Conservation (phyloP, 2,329 filamentous ascomycete species). For the Intubia oerlemansii region DNA sequence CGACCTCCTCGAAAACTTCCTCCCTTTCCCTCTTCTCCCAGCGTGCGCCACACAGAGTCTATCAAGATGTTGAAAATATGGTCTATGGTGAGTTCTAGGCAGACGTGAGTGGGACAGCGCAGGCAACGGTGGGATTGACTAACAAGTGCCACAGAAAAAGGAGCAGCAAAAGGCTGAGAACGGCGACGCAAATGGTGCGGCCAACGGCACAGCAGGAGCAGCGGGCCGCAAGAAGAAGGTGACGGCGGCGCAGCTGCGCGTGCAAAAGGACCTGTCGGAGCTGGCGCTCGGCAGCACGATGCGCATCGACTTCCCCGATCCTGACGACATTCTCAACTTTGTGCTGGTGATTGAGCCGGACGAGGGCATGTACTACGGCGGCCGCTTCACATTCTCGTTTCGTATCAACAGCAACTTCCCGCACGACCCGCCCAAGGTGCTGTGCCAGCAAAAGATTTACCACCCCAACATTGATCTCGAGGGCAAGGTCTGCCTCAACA, state of each 20-base stretch:
- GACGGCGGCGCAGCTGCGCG: slow-evolving; percentile 81
- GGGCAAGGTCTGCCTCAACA: slow-evolving; percentile 95
- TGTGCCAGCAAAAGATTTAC: slow-evolving; percentile 95
- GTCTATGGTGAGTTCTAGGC: slow-evolving; percentile 56
- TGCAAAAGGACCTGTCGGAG: slow-evolving; percentile 83
- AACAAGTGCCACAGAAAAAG: slow-evolving; percentile 43
- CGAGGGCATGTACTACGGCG: slow-evolving; percentile 74
- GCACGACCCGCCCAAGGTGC: slow-evolving; percentile 93
- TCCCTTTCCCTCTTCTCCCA: no score
- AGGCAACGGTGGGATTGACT: background rate
- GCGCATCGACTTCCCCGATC: slow-evolving; percentile 61
- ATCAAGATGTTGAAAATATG: slow-evolving; percentile 98
- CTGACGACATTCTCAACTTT: slow-evolving; percentile 74
- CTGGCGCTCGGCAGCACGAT: slow-evolving; percentile 60
- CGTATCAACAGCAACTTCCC: slow-evolving; percentile 88
- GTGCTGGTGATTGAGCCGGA: slow-evolving; percentile 64
- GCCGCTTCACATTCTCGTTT: slow-evolving; percentile 77
- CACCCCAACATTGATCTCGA: slow-evolving; percentile 97
- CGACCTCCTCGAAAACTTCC: no score
- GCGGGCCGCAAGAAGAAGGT: slow-evolving; percentile 76
- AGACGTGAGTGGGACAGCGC: background rate
- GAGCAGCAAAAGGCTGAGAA: slow-evolving; percentile 90
- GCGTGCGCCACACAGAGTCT: no score
- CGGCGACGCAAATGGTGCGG: slow-evolving; percentile 41
- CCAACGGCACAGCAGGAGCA: slow-evolving; percentile 23